Evolutionary conservation across 75 land plant species (phyloP), one percentile per base, ranked within the genome.

Genomic region (Chamaecyparis obtusa): DNA sequence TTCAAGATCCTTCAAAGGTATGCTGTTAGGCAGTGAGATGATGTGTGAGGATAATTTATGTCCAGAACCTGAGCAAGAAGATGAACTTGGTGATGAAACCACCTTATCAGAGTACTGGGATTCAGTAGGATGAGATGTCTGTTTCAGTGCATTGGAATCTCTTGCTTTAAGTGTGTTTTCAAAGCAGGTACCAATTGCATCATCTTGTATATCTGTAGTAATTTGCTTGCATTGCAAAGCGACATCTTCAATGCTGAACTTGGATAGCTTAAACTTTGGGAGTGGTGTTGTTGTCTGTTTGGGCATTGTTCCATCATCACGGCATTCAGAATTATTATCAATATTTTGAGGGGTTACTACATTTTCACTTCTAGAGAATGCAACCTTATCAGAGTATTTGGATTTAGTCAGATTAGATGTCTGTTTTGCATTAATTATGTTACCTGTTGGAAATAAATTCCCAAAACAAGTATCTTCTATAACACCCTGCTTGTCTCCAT

Each of bases 21-120:
- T 81, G 54, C 24, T 51, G 30, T 81, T 81, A 14, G 41, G 27
- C n/a, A 15, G 16, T n/a, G 32, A 81, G 51, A 46, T 49, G 10
- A 37, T 81, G 16, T 81, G 51, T 46, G 48, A n/a, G 11, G 83
- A 81, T 44, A n/a, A 43, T 81, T 81, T 81, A n/a, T 81, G 51
- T 44, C 54, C n/a, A 81, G 83, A 81, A 81, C 32, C n/a, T 0
- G 51, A 81, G 83, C 46, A n/a, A 46, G n/a, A 46, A 81, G 83
- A 46, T 27, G 51, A 44, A 81, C 30, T 81, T 81, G 15, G 46
- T 10, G 51, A 46, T 46, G 33, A 81, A 10, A 5, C 46, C n/a
- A n/a, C 51, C 46, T 81, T 81, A n/a, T 81, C 54, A 24, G 83
- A 46, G 83, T 44, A n/a, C 16, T 27, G 41, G 51, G 51, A 46